Base-by-base conservation (phyloP, 2,329 filamentous ascomycete species). In the Emydomyces testavorans region DNA sequence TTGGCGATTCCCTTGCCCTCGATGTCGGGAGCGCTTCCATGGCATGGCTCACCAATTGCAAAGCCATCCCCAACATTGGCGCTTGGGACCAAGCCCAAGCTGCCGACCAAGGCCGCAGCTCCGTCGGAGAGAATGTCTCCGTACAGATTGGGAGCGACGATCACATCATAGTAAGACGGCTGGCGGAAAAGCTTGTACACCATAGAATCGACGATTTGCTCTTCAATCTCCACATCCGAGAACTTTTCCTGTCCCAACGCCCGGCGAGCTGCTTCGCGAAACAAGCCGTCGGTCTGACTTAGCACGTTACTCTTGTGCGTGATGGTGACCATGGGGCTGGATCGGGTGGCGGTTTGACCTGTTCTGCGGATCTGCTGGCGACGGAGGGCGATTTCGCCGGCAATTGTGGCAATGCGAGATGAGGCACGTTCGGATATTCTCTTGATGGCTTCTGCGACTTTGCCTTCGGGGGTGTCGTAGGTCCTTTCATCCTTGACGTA, bases 191-290 rank as follows among this genome's bases (percentile, higher is more conserved):
- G 83, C 75, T 96, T 96, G 79, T 96, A 96, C 50, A 96, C 88
- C 92, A 98, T 98, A 53, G 83, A 90, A 71, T 98, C 92, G 54
- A 98, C 90, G 58, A 98, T 98, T 73, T 98, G 92, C 75, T 96
- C 92, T 69, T 96, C 92, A 47, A 95, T 75, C 35, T 71, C 70
- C 46, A 94, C 72, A 20, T 39, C 42, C 1, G 69, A 67, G 71
- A 85, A 95, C 56, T 72, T 75, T 10, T 76, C 57, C 44, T 75
- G 73, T 23, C 79, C 75, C 6, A 96, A 80, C 3, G 85, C 86
- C 24, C 75, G 74, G 56, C 85, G 81, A 13, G 85, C 79, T 3
- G 85, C 84, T 57, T 82, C 74, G 57, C 92, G 82, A 80, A 98
- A 98, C 40, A 98, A 78, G 26, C 92, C 92, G 68, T 98, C 92